Conservation (phyloP, 371 early-diverging fungal genomes). For the Rhizopus sp. region DNA sequence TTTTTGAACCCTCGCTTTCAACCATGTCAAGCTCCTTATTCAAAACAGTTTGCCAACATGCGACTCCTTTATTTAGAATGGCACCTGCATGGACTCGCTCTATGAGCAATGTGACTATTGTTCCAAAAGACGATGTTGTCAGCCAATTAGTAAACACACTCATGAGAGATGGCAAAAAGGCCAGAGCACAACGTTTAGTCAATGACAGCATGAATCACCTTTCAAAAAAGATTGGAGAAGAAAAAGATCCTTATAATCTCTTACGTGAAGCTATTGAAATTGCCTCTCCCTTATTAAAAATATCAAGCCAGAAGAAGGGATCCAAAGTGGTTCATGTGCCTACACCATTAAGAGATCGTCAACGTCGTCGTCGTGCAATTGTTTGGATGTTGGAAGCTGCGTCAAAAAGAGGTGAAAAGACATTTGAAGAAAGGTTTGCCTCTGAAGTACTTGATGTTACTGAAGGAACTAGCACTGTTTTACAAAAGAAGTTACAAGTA, state of each 20-base stretch:
- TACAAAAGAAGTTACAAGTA: conserved; percentile 64
- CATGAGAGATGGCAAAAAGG: conserved; percentile 87
- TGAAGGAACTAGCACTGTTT: conserved; percentile 70
- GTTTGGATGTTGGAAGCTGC: conserved; percentile 89
- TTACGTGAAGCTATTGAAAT: conserved; percentile 75
- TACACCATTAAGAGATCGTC: conserved; percentile 76
- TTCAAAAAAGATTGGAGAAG: conserved; percentile 57
- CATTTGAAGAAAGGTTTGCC: conserved; percentile 75
- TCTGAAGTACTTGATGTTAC: conserved; percentile 81
- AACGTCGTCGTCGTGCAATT: conserved; percentile 81
- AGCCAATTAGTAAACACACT: conserved; percentile 82
- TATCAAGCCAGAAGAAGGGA: conserved; percentile 70
- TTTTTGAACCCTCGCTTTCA: conserved; percentile 15
- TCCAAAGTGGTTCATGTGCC: conserved; percentile 84
- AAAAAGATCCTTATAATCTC: conserved; percentile 60
- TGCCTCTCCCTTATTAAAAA: conserved; percentile 77
- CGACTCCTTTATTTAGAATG: conserved; percentile 16
- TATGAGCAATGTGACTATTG: conserved; percentile 27
- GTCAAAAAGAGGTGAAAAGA: conserved; percentile 60
- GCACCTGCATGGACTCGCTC: conserved; percentile 18
- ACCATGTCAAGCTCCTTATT: conserved; percentile 29
- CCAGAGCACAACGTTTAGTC: conserved; percentile 72
- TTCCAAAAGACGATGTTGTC: conserved; percentile 67
- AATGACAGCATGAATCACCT: conserved; percentile 72
- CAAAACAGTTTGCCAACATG: conserved; percentile 28